Conservation (phyloP, 305 asterid species). For the Solanum hybrid region DNA sequence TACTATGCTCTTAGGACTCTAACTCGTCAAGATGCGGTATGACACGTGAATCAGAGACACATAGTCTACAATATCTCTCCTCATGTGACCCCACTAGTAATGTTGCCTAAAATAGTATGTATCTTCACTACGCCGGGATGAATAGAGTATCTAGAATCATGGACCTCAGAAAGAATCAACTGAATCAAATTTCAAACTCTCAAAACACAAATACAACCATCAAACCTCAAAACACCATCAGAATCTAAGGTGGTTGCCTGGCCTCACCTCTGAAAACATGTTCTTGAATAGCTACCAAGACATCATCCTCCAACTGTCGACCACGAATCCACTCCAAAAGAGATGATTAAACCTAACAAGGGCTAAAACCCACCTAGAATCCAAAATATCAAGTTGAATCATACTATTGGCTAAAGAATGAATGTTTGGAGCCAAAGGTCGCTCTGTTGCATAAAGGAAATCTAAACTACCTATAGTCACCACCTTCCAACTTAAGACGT, state of each 20-base stretch:
- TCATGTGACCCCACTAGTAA: background rate
- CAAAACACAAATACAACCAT: background rate
- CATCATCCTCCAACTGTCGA: background rate
- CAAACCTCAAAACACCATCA: background rate
- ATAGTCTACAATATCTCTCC: background rate
- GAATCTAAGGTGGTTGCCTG: background rate
- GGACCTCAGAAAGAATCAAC: background rate
- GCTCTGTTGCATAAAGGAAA: background rate
- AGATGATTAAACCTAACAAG: background rate
- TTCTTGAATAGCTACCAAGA: background rate
- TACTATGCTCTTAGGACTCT: background rate
- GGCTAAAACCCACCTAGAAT: background rate
- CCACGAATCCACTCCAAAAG: background rate
- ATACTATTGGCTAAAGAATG: background rate
- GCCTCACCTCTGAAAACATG: background rate
- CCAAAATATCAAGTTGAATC: background rate
- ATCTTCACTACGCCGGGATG: background rate
- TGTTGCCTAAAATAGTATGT: background rate
- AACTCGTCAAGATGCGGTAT: background rate
- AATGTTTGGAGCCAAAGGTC: background rate
- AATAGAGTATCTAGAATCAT: background rate
- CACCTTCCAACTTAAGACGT: background rate
- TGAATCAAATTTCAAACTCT: background rate
- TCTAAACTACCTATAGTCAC: background rate
- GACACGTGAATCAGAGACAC: background rate